Conservation (phyloP, 2,329 filamentous ascomycete species). For the Pseudodiploospora longispora region DNA sequence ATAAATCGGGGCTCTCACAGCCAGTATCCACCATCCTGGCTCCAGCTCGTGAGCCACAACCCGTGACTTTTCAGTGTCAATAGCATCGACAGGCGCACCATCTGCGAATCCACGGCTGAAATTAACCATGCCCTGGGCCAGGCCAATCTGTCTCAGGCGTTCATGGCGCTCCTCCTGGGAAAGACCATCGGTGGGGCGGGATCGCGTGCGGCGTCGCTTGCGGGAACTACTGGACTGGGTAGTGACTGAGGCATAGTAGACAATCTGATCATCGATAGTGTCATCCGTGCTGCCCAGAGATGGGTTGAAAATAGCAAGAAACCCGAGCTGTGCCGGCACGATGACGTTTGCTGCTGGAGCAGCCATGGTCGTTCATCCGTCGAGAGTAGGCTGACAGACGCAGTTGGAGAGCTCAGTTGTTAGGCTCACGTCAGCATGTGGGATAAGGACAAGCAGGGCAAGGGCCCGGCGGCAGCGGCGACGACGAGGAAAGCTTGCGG, state of each 20-base stretch:
- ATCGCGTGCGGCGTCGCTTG: slow-evolving; percentile 33
- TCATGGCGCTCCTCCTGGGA: slow-evolving; percentile 69
- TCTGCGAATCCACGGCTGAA: slow-evolving; percentile 85
- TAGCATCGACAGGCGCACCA: slow-evolving; percentile 66
- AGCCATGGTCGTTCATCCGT: slow-evolving; percentile 5
- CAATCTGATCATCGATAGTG: slow-evolving; percentile 69
- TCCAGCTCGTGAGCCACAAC: slow-evolving; percentile 84
- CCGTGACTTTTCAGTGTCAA: slow-evolving; percentile 85
- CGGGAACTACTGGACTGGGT: slow-evolving; percentile 30
- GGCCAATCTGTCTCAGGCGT: slow-evolving; percentile 81
- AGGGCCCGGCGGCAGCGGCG: too few relatives aligned
- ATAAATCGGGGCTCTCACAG: slow-evolving; percentile 47
- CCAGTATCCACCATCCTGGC: slow-evolving; percentile 89
- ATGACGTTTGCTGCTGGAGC: slow-evolving; percentile 14
- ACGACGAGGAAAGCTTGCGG: too few relatives aligned
- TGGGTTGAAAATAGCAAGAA: slow-evolving; percentile 93
- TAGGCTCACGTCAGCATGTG: too few relatives aligned
- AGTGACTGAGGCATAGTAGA: slow-evolving; percentile 74
- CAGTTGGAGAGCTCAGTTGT: too few relatives aligned
- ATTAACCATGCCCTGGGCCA: slow-evolving; percentile 92
- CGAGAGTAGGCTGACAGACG: not conserved
- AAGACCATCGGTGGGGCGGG: slow-evolving; percentile 34
- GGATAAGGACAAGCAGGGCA: too few relatives aligned
- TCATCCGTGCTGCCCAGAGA: slow-evolving; percentile 55
- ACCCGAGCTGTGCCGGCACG: slow-evolving; percentile 74